Evolutionary conservation across 306 rosid species (phyloP).

Genomic region (Arachis hypogaea): DNA sequence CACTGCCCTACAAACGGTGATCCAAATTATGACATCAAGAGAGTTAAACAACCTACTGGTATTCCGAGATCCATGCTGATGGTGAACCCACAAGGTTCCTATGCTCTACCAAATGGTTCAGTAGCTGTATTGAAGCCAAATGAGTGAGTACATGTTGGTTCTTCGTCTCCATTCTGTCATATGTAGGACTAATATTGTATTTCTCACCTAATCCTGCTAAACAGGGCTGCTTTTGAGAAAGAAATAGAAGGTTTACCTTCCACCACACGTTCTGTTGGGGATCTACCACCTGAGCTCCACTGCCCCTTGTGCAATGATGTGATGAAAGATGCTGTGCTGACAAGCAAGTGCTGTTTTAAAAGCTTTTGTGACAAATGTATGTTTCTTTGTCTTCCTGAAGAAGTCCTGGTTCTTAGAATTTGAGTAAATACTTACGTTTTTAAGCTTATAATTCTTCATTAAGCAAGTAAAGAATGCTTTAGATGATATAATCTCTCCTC

Average conservation of each 20-base stretch:
- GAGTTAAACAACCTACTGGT: slow-evolving; percentile 97
- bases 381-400: slow-evolving; percentile 29
- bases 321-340: slow-evolving; percentile 97
- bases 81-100: slow-evolving; percentile 95
- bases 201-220: slow-evolving; percentile 30
- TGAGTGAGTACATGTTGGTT: slow-evolving; percentile 60
- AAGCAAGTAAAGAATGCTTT: neutral
- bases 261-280: slow-evolving; percentile 92
- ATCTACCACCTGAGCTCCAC: slow-evolving; percentile 91
- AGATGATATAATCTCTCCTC: slow-evolving; percentile 3
- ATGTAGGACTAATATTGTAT: slow-evolving; percentile 18
- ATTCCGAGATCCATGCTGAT: slow-evolving; percentile 99
- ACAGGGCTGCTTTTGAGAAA: slow-evolving; percentile 97
- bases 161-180: slow-evolving; percentile 30
- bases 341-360: slow-evolving; percentile 97
- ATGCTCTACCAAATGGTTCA: slow-evolving; percentile 95
- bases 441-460: neutral
- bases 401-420: slow-evolving; percentile 18
- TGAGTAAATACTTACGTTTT: slow-evolving; percentile 2
- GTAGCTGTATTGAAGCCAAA: slow-evolving; percentile 97
- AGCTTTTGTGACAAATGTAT: slow-evolving; percentile 97
- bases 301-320: slow-evolving; percentile 96
- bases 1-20: slow-evolving; percentile 99
- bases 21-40: slow-evolving; percentile 86
- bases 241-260: slow-evolving; percentile 97